Percentiles rank a stretch among this genome's conserved stretches.
Conservation (phyloP, 164 flowering plant genomes). For the Tinospora cordifolia region DNA sequence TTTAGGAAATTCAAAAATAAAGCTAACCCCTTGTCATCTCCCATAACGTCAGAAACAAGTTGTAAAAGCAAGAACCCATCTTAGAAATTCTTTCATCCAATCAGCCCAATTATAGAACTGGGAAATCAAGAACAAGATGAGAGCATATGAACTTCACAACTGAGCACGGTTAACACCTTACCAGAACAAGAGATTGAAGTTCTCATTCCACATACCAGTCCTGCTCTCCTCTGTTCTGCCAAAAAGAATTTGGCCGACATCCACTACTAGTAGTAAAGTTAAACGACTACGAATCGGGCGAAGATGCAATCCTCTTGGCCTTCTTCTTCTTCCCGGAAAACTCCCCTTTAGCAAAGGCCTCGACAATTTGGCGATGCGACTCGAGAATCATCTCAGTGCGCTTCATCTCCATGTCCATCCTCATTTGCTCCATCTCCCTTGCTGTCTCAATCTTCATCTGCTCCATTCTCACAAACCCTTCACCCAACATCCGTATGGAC, state of each 20-base stretch:
- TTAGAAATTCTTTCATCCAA: background rate
- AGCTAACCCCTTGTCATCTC: background rate
- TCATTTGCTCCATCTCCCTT: constrained; percentile 51
- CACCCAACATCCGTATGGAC: constrained; percentile 46
- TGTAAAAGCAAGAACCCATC: background rate
- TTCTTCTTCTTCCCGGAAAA: constrained; percentile 33
- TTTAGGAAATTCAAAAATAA: background rate
- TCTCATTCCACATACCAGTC: background rate
- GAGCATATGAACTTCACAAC: constrained; percentile 1
- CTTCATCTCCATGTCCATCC: constrained; percentile 79
- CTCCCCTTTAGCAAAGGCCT: constrained; percentile 46
- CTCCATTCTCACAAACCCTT: constrained; percentile 63
- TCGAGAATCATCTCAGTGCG: constrained; percentile 56
- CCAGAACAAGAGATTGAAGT: background rate
- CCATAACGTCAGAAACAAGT: background rate
- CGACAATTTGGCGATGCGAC: constrained; percentile 55
- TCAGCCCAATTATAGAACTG: background rate
- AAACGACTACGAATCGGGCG: constrained; percentile 14
- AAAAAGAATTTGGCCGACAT: background rate
- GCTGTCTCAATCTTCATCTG: constrained; percentile 71
- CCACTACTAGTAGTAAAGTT: background rate
- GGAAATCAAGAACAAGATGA: background rate
- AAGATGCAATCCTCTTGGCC: constrained; percentile 21
- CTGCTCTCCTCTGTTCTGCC: background rate
- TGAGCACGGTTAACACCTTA: constrained; percentile 8